Evolutionary conservation across 2,329 filamentous ascomycete genomes (phyloP).

Genomic region (Venturia pyrina): DNA sequence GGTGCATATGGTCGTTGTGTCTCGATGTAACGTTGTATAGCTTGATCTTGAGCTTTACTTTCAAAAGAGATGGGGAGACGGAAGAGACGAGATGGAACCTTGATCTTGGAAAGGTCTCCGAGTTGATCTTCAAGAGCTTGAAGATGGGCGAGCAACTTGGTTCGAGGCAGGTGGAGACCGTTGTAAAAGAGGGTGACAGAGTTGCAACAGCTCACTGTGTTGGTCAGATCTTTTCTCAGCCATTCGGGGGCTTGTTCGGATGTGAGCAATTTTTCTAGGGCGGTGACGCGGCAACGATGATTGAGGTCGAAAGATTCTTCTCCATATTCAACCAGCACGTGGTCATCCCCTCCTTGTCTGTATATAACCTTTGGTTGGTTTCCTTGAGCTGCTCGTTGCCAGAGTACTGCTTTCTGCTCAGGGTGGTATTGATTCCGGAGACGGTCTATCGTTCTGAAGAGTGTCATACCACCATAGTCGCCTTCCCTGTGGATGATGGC

Average conservation of each 20-base stretch:
- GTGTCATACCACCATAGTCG: neutral
- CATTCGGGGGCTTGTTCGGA: slow-evolving; percentile 20
- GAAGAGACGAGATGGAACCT: slow-evolving; percentile 35
- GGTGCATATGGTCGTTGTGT: slow-evolving; percentile 21
- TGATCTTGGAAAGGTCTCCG: slow-evolving; percentile 30
- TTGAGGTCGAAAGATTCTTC: slow-evolving; percentile 8
- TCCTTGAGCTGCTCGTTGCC: neutral
- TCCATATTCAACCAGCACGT: slow-evolving; percentile 10
- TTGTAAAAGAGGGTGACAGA: slow-evolving; percentile 32
- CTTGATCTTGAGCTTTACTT: slow-evolving; percentile 19
- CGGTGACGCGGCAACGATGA: slow-evolving; percentile 4
- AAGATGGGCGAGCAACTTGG: slow-evolving; percentile 28
- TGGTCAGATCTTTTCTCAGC: neutral
- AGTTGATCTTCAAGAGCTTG: slow-evolving; percentile 28
- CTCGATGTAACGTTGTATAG: slow-evolving; percentile 20
- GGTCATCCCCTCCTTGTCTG: slow-evolving; percentile 27
- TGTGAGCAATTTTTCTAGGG: slow-evolving; percentile 18
- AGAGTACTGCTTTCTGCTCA: neutral
- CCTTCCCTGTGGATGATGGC: slow-evolving; percentile 15
- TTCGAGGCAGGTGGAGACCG: slow-evolving; percentile 28
- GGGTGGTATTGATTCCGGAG: neutral
- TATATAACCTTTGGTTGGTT: slow-evolving; percentile 21
- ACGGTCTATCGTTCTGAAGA: neutral
- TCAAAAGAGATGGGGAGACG: slow-evolving; percentile 36
- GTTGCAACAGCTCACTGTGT: slow-evolving; percentile 6